phyloP scores from a whole-genome alignment of 257 asterid species.

The Mentha longifolia region DNA sequence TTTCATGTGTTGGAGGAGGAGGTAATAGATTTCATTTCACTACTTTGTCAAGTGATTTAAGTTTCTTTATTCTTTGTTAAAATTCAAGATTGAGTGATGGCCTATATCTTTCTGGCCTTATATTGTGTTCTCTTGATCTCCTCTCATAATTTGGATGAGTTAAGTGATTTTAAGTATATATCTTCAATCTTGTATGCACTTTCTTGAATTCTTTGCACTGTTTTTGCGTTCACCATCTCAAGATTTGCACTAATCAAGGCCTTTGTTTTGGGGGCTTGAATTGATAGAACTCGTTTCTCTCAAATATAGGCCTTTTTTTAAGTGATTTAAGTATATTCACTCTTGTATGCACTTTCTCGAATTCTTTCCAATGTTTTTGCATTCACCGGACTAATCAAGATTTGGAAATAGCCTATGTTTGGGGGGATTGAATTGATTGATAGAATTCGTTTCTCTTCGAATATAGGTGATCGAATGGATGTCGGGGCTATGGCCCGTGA shows the following conservation, averaged over 20 bases:
- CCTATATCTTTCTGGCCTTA: background rate
- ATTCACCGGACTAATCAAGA: too few relatives aligned
- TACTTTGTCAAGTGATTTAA: too few relatives aligned
- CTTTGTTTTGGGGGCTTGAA: background rate
- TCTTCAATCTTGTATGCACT: background rate
- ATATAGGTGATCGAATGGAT: conserved; percentile 58
- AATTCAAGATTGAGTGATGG: background rate
- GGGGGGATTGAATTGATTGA: background rate
- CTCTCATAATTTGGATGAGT: too few relatives aligned
- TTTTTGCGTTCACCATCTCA: background rate
- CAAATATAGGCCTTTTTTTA: conserved; percentile 42
- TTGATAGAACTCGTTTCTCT: background rate
- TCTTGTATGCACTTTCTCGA: background rate
- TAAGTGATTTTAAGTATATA: too few relatives aligned
- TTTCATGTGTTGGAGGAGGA: conserved; percentile 58
- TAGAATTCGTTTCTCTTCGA: background rate
- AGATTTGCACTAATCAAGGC: background rate
- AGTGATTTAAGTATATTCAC: too few relatives aligned
- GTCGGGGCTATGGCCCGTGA: conserved; percentile 54
- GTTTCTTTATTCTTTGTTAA: background rate
- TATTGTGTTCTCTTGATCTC: too few relatives aligned
- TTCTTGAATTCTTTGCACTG: background rate
- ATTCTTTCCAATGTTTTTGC: background rate
- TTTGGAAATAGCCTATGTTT: background rate
- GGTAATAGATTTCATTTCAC: conserved; percentile 33